These are phyloP conservation scores for Amanita polypyramis DNA, from an alignment of 768 basidiomycete genomes.

Conservation along the genomic window DNA sequence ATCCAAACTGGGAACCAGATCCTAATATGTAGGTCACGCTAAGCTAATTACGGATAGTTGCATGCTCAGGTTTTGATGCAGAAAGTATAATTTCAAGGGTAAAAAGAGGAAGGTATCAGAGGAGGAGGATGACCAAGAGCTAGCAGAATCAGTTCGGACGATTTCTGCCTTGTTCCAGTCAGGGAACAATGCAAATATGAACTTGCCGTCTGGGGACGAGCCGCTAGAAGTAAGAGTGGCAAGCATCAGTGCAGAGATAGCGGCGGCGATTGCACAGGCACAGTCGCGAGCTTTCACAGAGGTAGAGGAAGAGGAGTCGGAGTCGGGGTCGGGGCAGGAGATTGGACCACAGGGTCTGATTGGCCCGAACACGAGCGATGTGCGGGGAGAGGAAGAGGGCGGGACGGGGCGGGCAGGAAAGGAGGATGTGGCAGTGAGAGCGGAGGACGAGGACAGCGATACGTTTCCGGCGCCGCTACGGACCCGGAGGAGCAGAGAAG, in stretches of 20 bases:
- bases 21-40: conserved; percentile 56
- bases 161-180: conserved; percentile 62
- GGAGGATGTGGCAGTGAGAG: conserved; percentile 21
- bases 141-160: conserved; percentile 67
- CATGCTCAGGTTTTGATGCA: conserved; percentile 19
- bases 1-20: conserved; percentile 78
- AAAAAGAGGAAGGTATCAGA: conserved; percentile 50
- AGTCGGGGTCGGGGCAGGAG: conserved; percentile 42
- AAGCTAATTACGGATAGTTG: background rate
- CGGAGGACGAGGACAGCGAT: conserved; percentile 64
- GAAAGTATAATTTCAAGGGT: conserved; percentile 72
- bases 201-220: conserved; percentile 24
- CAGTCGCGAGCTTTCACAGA: conserved; percentile 51
- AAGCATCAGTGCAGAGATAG: conserved; percentile 74
- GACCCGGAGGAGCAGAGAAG: conserved; percentile 53
- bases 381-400: conserved; percentile 26
- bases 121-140: conserved; percentile 46
- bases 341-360: conserved; percentile 37
- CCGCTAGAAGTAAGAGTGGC: conserved; percentile 57
- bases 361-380: conserved; percentile 53
- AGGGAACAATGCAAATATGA: conserved; percentile 23
- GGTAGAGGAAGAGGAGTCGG: conserved; percentile 41
- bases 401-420: background rate
- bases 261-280: conserved; percentile 69
- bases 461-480: conserved; percentile 66